phyloP scores from a whole-genome alignment of 73 alveolate genomes.

The Paramecium sexaurelia region DNA sequence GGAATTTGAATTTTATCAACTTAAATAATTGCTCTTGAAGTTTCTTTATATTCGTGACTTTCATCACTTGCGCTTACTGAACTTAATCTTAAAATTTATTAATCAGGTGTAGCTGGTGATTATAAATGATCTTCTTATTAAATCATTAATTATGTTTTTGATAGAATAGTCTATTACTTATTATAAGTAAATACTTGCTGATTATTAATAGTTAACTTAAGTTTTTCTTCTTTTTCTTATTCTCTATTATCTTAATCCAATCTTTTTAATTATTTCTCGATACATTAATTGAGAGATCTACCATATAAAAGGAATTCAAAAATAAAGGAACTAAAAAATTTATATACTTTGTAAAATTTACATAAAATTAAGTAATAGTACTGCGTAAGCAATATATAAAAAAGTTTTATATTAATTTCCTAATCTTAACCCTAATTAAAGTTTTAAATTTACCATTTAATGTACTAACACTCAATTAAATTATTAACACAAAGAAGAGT shows the following conservation, averaged over 20 bases:
- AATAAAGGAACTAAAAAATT: constrained; percentile 3
- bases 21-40: not conserved
- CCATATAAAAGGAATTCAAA: constrained; percentile 34
- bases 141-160: not conserved
- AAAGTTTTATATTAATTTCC: not conserved
- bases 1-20: not conserved
- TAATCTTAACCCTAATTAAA: constrained; percentile 37
- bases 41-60: not conserved
- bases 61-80: not conserved
- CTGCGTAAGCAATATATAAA: not conserved
- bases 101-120: constrained; percentile 35
- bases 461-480: constrained; percentile 32
- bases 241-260: not conserved
- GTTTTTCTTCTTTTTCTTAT: not conserved
- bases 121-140: not conserved
- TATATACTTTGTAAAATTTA: not conserved
- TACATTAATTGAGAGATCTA: not conserved
- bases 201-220: not conserved
- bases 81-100: not conserved
- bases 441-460: constrained; percentile 5
- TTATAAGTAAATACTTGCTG: not conserved
- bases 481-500: not conserved
- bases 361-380: constrained; percentile 19
- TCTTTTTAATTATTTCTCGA: not conserved
- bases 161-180: not conserved